Conservation (phyloP, 148 eudicot genomes). For the Fallopia convolvulus region DNA sequence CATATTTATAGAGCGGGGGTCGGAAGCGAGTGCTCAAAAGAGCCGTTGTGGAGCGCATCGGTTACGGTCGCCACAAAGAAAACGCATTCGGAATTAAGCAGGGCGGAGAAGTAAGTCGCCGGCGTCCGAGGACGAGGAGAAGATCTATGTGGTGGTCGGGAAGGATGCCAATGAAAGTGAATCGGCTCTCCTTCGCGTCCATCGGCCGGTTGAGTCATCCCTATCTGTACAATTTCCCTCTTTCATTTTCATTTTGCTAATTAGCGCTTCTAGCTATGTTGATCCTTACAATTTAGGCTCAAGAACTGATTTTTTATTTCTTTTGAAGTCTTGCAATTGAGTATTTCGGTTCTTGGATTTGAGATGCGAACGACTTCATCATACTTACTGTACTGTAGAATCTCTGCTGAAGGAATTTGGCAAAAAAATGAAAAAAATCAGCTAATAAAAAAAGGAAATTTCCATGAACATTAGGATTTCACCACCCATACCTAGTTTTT, state of each 20-base stretch:
- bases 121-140: not conserved
- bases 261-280: not conserved
- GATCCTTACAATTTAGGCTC: not conserved
- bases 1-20: too few relatives aligned
- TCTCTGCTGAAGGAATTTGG: not conserved
- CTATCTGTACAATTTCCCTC: not conserved
- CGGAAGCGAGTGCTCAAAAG: too few relatives aligned
- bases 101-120: not conserved
- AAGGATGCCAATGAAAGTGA: constrained; percentile 3
- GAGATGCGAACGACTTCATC: not conserved
- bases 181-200: constrained; percentile 3
- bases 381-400: not conserved
- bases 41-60: too few relatives aligned
- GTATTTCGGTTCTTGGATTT: not conserved
- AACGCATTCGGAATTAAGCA: not conserved
- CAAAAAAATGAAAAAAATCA: too few relatives aligned
- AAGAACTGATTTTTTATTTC: not conserved
- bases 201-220: not conserved
- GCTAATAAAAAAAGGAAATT: too few relatives aligned
- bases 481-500: too few relatives aligned
- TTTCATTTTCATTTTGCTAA: not conserved
- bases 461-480: too few relatives aligned
- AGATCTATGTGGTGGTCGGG: not conserved
- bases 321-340: not conserved
- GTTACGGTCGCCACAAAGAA: too few relatives aligned